Conservation (phyloP, 495 filamentous ascomycete genomes). For the Aspergillus heteromorphus region DNA sequence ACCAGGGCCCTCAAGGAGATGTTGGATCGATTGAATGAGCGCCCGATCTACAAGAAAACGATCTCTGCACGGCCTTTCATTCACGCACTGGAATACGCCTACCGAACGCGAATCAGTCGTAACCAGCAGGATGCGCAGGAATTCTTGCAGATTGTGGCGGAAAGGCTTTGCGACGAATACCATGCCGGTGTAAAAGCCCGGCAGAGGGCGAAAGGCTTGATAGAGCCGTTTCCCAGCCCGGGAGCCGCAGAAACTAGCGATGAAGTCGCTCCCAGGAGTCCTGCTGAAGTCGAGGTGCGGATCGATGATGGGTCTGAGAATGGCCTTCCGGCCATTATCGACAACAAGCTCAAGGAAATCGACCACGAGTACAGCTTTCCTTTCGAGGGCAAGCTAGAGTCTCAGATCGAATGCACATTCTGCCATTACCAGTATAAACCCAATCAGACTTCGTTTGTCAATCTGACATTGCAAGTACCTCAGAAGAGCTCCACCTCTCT, state of each 20-base stretch:
- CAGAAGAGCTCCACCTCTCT: conserved; percentile 63
- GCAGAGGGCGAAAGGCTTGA: conserved; percentile 27
- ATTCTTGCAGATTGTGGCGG: conserved; percentile 88
- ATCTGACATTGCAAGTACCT: conserved; percentile 86
- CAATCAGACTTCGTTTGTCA: conserved; percentile 79
- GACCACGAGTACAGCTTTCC: conserved; percentile 71
- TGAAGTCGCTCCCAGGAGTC: conserved; percentile 18
- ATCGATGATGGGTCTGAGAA: conserved; percentile 38
- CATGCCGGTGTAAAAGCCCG: conserved; percentile 74
- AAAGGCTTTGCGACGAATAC: conserved; percentile 89
- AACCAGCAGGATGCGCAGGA: conserved; percentile 99
- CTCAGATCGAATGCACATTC: conserved; percentile 85
- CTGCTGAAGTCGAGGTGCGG: conserved; percentile 33
- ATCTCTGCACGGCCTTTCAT: conserved; percentile 84
- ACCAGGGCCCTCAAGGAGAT: conserved; percentile 90
- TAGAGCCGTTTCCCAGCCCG: conserved; percentile 15
- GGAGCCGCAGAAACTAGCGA: conserved; percentile 11
- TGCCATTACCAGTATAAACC: conserved; percentile 87
- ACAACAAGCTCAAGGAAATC: conserved; percentile 39
- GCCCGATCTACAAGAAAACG: conserved; percentile 89
- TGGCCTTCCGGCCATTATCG: conserved; percentile 38
- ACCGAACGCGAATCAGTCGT: conserved; percentile 81
- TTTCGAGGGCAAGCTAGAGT: conserved; percentile 79
- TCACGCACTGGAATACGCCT: conserved; percentile 72
- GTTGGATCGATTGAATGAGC: conserved; percentile 87